A percentile compares a stretch with the other conserved stretches of the same genome.
Conservation (phyloP, 768 basidiomycete genomes). For the Exsudoporus frostii region DNA sequence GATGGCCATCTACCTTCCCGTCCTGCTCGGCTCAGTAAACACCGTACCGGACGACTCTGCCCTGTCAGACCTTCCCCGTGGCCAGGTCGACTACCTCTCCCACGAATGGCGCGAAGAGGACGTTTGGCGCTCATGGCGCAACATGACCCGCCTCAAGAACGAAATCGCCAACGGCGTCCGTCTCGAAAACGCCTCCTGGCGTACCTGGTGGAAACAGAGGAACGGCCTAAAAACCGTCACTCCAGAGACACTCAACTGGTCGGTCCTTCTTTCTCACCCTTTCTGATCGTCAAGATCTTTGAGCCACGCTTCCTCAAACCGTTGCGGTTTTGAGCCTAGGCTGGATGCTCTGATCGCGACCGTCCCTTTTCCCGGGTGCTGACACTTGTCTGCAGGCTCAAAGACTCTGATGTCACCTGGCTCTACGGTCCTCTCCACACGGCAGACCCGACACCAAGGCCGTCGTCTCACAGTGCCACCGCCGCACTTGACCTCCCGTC, state of each 20-base stretch:
- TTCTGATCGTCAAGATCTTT: slow-evolving; percentile 1
- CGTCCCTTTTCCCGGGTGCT: not conserved
- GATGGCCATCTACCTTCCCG: slow-evolving; percentile 70
- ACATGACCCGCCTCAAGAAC: slow-evolving; percentile 97
- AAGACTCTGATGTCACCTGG: slow-evolving; percentile 99
- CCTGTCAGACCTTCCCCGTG: slow-evolving; percentile 79
- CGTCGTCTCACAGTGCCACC: slow-evolving; percentile 37
- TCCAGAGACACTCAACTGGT: slow-evolving; percentile 99
- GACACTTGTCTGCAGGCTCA: slow-evolving; percentile 64
- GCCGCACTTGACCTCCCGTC: slow-evolving; percentile 38
- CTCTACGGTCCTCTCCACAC: slow-evolving; percentile 96
- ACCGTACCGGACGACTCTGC: slow-evolving; percentile 71
- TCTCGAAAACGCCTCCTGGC: slow-evolving; percentile 97
- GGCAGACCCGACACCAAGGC: slow-evolving; percentile 65
- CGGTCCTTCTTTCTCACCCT: slow-evolving; percentile 29
- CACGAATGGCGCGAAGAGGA: slow-evolving; percentile 98
- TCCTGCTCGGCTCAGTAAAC: slow-evolving; percentile 64
- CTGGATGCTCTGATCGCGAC: not conserved
- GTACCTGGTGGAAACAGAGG: slow-evolving; percentile 99
- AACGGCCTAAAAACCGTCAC: slow-evolving; percentile 93
- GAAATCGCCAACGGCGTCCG: slow-evolving; percentile 94
- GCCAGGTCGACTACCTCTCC: slow-evolving; percentile 97
- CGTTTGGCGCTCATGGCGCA: slow-evolving; percentile 97
- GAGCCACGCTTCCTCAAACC: not conserved
- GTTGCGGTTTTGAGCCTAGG: not conserved